Evolutionary conservation across 2,329 filamentous ascomycete genomes (phyloP), one percentile per base, ranked within the genome.

Genomic region (Xylaria sp.): DNA sequence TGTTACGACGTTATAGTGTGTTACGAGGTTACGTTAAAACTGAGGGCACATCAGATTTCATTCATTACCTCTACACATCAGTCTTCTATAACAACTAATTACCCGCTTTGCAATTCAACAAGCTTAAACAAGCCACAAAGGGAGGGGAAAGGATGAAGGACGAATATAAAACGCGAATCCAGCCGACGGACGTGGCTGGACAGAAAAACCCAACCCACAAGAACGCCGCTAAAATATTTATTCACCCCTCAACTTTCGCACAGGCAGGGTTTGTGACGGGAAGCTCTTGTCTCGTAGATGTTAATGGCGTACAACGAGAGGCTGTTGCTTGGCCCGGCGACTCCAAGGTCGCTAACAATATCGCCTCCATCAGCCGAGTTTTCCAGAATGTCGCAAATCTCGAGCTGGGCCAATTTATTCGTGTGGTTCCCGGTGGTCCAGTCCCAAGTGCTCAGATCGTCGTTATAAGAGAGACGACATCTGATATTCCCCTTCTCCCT

Each of bases 361-460:
- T 93, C 63, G 82, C 92, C 56, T 85, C 94, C 82, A 87, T 92
- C 81, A 90, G 92, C 25, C 90, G 92, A 69, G 84, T 88, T 5
- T 87, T 96, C 61, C 90, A 92, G 69, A 90, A 92, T 39, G 86
- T 88, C 6, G 91, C 91, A 71, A 88, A 87, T 0, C 86, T 97
- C 72, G 90, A 90, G 67, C 82, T 96, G 3, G 89, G 89, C 17
- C 91, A 94, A 55, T 86, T 88, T 57, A 81, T 86, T 38, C 79
- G 79, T 38, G 82, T 96, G 54, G 83, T 85, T 7, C 85, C 94
- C 27, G 81, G 84, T 10, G 83, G 83, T 7, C 72, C 80, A 1
- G 78, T 90, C 11, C 81, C 84, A 0, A 84, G 86, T 25, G 87
- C 89, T 5, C 81, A 85, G 3, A 81, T 84, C 31, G 82, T 95